Evolutionary conservation across 139 green algal genomes (phyloP).

Genomic region (Deuterostichococcus epilithicus): DNA sequence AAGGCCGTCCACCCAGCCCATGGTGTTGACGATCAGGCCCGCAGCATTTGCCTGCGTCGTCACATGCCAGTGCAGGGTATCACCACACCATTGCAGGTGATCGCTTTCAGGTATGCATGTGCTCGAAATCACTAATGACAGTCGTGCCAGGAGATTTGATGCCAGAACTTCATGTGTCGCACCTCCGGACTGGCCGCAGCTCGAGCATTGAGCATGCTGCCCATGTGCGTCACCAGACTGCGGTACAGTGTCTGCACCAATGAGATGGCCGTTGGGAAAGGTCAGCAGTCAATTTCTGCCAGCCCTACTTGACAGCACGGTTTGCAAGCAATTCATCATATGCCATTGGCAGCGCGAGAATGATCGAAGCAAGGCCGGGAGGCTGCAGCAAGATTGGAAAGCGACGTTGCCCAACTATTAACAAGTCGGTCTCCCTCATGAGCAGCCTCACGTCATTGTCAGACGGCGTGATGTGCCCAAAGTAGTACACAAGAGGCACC

Average conservation of each 20-base stretch:
- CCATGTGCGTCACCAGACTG: slow-evolving; percentile 69
- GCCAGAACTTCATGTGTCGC: no score
- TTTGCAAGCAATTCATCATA: no score
- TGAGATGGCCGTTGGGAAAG: background rate
- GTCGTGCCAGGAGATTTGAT: no score
- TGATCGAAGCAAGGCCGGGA: background rate
- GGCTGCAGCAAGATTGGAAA: no score
- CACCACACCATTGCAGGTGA: background rate
- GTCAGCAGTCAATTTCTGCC: background rate
- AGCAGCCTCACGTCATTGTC: slow-evolving; percentile 52
- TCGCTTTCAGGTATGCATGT: no score
- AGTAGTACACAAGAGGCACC: slow-evolving; percentile 84
- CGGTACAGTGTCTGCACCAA: slow-evolving; percentile 65
- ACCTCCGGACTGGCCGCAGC: slow-evolving; percentile 33
- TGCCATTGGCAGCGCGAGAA: no score
- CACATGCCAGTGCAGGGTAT: background rate
- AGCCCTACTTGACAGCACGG: background rate
- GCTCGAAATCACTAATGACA: no score
- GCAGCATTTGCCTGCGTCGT: slow-evolving; percentile 37
- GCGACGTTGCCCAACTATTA: no score
- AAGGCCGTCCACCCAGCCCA: slow-evolving; percentile 87
- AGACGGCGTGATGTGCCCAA: slow-evolving; percentile 61
- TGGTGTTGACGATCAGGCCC: slow-evolving; percentile 89
- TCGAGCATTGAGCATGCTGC: slow-evolving; percentile 57
- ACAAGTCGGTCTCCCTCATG: no score